These are phyloP conservation scores for Leptomonas seymouri DNA, from an alignment of 208 protist genomes.

Conservation along the genomic window DNA sequence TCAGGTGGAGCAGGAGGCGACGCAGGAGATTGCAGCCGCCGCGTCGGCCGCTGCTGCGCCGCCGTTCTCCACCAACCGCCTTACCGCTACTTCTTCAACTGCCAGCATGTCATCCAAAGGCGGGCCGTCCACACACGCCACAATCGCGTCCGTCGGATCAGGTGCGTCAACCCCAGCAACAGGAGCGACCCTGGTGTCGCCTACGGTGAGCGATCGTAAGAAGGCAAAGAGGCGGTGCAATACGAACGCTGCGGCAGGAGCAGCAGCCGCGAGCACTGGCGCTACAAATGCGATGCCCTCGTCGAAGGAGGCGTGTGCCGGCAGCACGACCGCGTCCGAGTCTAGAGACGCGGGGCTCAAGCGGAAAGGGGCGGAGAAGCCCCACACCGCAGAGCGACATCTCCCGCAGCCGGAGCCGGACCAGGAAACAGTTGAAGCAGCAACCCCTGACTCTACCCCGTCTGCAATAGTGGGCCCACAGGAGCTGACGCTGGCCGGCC, in stretches of 20 bases:
- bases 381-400: neutral
- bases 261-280: too few relatives aligned
- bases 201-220: neutral
- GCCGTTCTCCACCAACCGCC: neutral
- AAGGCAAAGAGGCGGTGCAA: slow-evolving; percentile 15
- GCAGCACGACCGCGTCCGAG: neutral
- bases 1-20: slow-evolving; percentile 6
- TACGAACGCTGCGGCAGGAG: neutral
- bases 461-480: slow-evolving; percentile 22
- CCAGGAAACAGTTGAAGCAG: neutral
- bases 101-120: neutral
- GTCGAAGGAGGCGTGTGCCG: slow-evolving; percentile 5
- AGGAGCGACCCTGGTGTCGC: neutral
- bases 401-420: neutral
- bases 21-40: neutral
- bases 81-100: neutral
- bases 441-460: neutral
- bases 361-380: neutral
- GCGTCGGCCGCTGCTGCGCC: neutral
- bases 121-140: neutral
- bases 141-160: neutral
- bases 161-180: too few relatives aligned
- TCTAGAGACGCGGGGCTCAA: neutral
- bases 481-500: slow-evolving; percentile 67
- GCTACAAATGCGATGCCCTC: neutral